Evolutionary conservation across 1,139 yeast genomes (phyloP), one percentile per base, ranked within the genome.

Genomic region (Sugiyamaella castrensis): DNA sequence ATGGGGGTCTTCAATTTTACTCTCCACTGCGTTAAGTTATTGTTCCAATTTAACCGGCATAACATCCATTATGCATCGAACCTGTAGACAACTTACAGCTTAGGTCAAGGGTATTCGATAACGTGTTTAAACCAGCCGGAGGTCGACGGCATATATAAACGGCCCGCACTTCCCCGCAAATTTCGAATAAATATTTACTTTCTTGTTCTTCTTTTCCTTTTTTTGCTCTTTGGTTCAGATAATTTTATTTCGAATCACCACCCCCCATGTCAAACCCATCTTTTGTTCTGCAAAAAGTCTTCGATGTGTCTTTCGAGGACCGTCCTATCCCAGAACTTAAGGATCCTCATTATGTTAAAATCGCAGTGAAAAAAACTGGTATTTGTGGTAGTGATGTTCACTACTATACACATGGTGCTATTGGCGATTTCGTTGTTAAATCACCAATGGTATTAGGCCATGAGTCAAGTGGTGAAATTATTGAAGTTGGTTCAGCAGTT

Each of bases 351-450:
- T 85, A 80, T 55, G 96, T 88, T 40, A 77, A 84, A 58, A 80
- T 88, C 27, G 82, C 82, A 48, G 84, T 88, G 57, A 82, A 81
- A 64, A 73, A 77, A 58, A 88, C 96, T 0, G 96, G 96, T 44
- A 82, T 88, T 54, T 88, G 96, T 67, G 96, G 96, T 4, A 82
- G 89, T 1, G 95, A 87, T 65, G 84, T 87, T 54, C 95, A 87
- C 63, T 88, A 84, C 73, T 87, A 82, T 62, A 79, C 81, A 43
- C 85, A 83, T 57, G 96, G 96, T 3, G 75, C 76, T 53, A 85
- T 87, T 62, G 96, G 96, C 13, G 77, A 60, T 46, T 68, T 65
- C 48, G 58, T 53, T 9, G 66, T 65, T 50, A 54, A 57, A 43
- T 57, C 54, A 29, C 67, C 67, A 26, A 60, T 63, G 63, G 63